Percentiles rank a stretch among this genome's conserved stretches.
These are phyloP conservation scores for Brettanomyces nanus DNA, from an alignment of 805 yeast species.

Conservation along the genomic window DNA sequence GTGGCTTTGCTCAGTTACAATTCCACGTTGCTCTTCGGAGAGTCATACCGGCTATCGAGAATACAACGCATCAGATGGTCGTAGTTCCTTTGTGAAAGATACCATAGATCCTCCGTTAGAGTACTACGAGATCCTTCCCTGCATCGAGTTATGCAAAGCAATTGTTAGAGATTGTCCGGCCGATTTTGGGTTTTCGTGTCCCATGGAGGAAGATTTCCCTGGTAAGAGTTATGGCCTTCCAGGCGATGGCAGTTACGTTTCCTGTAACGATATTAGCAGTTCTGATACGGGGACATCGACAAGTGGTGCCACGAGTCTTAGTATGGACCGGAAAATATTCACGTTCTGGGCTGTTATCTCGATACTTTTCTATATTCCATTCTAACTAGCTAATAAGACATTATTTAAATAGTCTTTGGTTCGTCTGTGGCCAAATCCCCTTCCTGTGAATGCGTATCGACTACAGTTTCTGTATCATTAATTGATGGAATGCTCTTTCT, in stretches of 20 bases:
- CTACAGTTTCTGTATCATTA: too few species aligned
- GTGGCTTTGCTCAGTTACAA: constrained; percentile 86
- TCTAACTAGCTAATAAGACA: too few species aligned
- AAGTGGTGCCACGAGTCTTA: too few species aligned
- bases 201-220: constrained; percentile 31
- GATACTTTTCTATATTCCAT: neutral
- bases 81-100: constrained; percentile 51
- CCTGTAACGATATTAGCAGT: neutral
- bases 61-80: constrained; percentile 42
- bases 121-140: constrained; percentile 82
- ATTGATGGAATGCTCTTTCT: too few species aligned
- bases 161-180: constrained; percentile 82
- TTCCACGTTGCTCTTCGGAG: constrained; percentile 72
- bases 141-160: constrained; percentile 70
- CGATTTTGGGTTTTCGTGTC: constrained; percentile 68
- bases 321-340: neutral
- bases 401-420: too few species aligned
- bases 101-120: constrained; percentile 42
- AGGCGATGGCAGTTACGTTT: constrained; percentile 18
- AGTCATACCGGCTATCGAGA: constrained; percentile 29
- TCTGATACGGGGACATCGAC: neutral
- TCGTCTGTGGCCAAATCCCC: too few species aligned
- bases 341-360: neutral
- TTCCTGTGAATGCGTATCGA: too few species aligned
- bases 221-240: constrained; percentile 32